Conservation (phyloP, 257 asterid genomes). For the Lycium barbarum region DNA sequence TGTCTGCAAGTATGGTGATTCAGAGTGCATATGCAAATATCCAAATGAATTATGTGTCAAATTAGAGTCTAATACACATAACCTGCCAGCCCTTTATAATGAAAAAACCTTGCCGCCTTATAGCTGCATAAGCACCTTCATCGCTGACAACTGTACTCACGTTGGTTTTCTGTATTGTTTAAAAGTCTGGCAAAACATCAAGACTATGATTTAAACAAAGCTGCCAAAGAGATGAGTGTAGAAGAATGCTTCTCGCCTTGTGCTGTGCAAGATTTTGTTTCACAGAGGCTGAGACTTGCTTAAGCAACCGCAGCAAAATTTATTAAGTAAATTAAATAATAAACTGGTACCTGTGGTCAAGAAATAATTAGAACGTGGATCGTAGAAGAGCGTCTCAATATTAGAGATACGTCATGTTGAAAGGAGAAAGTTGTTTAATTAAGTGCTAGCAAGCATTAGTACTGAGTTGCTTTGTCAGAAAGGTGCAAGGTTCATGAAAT, state of each 20-base stretch:
- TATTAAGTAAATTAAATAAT: neutral
- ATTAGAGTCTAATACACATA: neutral
- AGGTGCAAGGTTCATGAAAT: neutral
- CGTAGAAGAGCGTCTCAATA: neutral
- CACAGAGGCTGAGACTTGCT: neutral
- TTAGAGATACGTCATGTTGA: neutral
- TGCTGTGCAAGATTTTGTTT: conserved; percentile 16
- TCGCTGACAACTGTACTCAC: neutral
- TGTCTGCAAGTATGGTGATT: neutral
- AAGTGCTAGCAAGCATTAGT: neutral
- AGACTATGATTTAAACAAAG: neutral
- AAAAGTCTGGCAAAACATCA: neutral
- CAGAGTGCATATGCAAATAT: conserved; percentile 1
- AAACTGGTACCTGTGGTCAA: neutral
- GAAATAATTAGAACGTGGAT: neutral
- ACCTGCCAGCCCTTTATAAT: neutral
- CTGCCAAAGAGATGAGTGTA: neutral
- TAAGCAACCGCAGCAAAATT: neutral
- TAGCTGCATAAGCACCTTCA: neutral
- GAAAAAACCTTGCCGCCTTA: neutral
- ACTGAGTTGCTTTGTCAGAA: neutral
- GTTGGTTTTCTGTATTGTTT: conserved; percentile 11
- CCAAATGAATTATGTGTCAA: conserved; percentile 8
- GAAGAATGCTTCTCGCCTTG: neutral
- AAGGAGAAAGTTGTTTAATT: neutral